phyloP scores from a whole-genome alignment of 2,329 filamentous ascomycete species.

The Acephala macrosclerotiorum region DNA sequence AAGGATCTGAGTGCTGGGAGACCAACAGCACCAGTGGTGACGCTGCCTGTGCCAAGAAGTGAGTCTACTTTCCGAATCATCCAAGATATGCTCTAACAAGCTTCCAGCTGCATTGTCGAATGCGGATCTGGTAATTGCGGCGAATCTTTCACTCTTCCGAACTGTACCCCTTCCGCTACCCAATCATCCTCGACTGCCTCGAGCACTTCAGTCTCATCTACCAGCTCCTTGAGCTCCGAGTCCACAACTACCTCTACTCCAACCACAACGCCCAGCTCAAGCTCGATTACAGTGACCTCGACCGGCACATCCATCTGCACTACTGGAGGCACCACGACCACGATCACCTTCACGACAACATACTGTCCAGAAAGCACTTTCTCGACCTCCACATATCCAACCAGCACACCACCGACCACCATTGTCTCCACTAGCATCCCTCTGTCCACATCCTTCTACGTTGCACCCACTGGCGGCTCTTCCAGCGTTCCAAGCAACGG shows the following conservation, averaged over 20 bases:
- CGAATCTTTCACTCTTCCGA: slow-evolving; percentile 48
- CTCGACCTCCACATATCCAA: slow-evolving; percentile 9
- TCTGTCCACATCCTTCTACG: background rate
- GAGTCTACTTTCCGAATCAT: slow-evolving; percentile 15
- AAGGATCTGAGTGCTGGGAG: slow-evolving; percentile 51
- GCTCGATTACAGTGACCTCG: slow-evolving; percentile 31
- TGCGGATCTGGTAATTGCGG: slow-evolving; percentile 44
- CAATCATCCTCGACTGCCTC: slow-evolving; percentile 40
- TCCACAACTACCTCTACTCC: slow-evolving; percentile 26
- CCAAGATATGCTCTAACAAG: slow-evolving; percentile 16
- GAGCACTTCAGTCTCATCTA: slow-evolving; percentile 43
- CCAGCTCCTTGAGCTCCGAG: slow-evolving; percentile 22
- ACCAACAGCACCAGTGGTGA: slow-evolving; percentile 49
- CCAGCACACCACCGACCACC: slow-evolving; percentile 25
- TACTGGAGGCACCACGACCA: slow-evolving; percentile 29
- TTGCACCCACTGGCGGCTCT: background rate
- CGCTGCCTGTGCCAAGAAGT: slow-evolving; percentile 57
- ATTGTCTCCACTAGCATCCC: slow-evolving; percentile 11
- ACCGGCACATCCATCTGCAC: slow-evolving; percentile 32
- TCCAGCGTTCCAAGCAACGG: background rate
- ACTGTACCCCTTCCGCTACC: slow-evolving; percentile 30
- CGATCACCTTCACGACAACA: slow-evolving; percentile 27
- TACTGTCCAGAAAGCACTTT: slow-evolving; percentile 20
- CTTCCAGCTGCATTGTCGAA: slow-evolving; percentile 52
- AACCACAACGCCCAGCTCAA: slow-evolving; percentile 19